Evolutionary conservation across 1,284 basidiomycete species (phyloP).

Genomic region (Jaminaea rosea): DNA sequence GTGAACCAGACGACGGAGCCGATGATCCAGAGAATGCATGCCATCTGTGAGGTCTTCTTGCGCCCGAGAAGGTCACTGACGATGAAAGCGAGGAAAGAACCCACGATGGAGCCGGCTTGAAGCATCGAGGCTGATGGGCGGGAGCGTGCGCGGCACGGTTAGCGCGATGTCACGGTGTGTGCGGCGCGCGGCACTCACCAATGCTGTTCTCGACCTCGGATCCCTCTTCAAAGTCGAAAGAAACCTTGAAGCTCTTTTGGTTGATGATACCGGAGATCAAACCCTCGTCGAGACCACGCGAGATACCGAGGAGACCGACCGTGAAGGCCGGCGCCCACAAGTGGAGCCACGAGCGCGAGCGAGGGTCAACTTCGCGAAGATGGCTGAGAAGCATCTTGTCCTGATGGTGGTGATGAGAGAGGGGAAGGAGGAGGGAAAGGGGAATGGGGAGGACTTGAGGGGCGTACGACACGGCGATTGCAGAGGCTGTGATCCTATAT

Average conservation of each 20-base stretch:
- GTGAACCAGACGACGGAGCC: slow-evolving; percentile 31
- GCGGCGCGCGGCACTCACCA: no score
- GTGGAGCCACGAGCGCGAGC: slow-evolving; percentile 5
- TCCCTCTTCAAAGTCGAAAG: slow-evolving; percentile 19
- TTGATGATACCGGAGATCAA: slow-evolving; percentile 21
- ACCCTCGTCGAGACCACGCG: slow-evolving; percentile 29
- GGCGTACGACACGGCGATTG: no score
- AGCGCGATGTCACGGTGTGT: no score
- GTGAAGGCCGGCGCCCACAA: slow-evolving; percentile 3
- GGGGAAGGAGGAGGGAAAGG: no score
- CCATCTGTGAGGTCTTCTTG: slow-evolving; percentile 20
- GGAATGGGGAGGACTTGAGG: no score
- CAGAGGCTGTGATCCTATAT: no score
- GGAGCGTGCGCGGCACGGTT: no score
- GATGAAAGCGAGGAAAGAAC: slow-evolving; percentile 30
- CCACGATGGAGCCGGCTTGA: slow-evolving; percentile 22
- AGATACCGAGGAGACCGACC: slow-evolving; percentile 11
- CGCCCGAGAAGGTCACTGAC: slow-evolving; percentile 24
- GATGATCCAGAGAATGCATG: slow-evolving; percentile 26
- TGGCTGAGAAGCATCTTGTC: not conserved
- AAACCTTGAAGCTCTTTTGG: slow-evolving; percentile 19
- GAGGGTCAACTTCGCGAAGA: not conserved
- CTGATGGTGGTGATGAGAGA: no score
- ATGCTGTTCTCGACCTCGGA: slow-evolving; percentile 21
- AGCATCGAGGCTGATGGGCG: slow-evolving; percentile 28